These are phyloP conservation scores for Microdochium nivale DNA, from an alignment of 2,329 filamentous ascomycete genomes.

Conservation along the genomic window DNA sequence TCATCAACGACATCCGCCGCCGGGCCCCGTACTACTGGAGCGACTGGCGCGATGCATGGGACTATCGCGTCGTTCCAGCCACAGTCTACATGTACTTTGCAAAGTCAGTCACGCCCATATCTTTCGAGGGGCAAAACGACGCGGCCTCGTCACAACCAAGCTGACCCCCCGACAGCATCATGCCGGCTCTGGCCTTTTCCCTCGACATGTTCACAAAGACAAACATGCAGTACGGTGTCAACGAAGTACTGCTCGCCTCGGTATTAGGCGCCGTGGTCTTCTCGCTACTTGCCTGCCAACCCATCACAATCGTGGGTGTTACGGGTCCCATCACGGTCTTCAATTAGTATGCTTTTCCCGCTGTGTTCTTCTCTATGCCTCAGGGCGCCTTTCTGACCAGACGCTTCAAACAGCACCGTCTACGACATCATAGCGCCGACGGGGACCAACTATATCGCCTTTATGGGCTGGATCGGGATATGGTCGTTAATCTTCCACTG, in stretches of 20 bases:
- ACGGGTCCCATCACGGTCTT: constrained; percentile 90
- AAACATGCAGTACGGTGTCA: constrained; percentile 75
- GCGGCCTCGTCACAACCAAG: constrained; percentile 4
- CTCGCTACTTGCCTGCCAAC: constrained; percentile 69
- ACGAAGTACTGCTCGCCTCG: constrained; percentile 81
- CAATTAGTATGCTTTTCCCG: constrained; percentile 56
- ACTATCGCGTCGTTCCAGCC: constrained; percentile 79
- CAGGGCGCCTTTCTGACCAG: background rate
- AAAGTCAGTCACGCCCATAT: constrained; percentile 48
- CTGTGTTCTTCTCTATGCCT: background rate
- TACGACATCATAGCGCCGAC: constrained; percentile 77
- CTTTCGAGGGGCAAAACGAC: background rate
- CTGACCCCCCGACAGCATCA: constrained; percentile 49
- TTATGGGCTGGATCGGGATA: constrained; percentile 89
- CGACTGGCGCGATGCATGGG: constrained; percentile 83
- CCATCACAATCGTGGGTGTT: constrained; percentile 83
- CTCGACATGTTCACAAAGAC: constrained; percentile 92
- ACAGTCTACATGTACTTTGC: constrained; percentile 95
- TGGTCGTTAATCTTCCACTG: constrained; percentile 83
- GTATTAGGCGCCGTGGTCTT: constrained; percentile 80
- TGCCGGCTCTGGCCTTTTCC: constrained; percentile 81
- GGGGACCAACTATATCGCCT: constrained; percentile 74
- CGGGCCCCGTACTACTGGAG: constrained; percentile 70
- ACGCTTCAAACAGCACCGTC: constrained; percentile 49
- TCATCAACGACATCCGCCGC: constrained; percentile 68